Evolutionary conservation across 805 yeast species (phyloP).

Genomic region (Barnettozyma siamensis): DNA sequence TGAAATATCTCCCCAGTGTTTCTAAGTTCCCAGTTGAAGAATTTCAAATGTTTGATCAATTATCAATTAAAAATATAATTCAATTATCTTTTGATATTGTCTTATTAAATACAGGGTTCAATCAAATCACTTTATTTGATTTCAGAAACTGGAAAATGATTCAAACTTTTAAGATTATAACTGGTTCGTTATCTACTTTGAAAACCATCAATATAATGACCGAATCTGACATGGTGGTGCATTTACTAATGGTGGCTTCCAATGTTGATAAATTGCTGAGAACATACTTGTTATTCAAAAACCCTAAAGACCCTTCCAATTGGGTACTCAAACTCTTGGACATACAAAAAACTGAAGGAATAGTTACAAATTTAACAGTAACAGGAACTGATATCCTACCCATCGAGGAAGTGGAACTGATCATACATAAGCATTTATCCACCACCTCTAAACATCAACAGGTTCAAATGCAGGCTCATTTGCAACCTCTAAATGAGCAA

Average conservation of each 20-base stretch:
- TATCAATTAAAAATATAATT: conserved; percentile 16
- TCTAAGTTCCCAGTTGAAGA: conserved; percentile 21
- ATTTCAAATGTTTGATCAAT: conserved; percentile 16
- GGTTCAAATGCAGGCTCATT: neutral
- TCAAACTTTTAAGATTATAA: conserved; percentile 13
- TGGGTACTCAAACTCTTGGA: conserved; percentile 1
- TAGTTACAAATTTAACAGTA: conserved; percentile 1
- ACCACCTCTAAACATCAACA: neutral
- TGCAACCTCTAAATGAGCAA: neutral
- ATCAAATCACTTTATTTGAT: conserved; percentile 16
- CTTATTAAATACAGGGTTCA: conserved; percentile 20
- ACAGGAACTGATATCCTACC: neutral
- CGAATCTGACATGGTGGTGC: no score
- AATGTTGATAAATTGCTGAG: conserved; percentile 5
- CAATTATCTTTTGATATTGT: conserved; percentile 4
- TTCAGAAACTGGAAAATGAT: conserved; percentile 5
- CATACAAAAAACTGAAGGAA: neutral
- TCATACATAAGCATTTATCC: neutral
- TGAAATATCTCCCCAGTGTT: conserved; percentile 14
- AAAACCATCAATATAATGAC: conserved; percentile 1
- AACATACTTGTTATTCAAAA: conserved; percentile 2
- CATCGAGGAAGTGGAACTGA: neutral
- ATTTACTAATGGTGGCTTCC: neutral
- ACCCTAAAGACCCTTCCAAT: neutral
- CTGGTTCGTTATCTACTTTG: conserved; percentile 21